phyloP scores from a whole-genome alignment of 2,329 filamentous ascomycete species.

The Penicillium digitatum region DNA sequence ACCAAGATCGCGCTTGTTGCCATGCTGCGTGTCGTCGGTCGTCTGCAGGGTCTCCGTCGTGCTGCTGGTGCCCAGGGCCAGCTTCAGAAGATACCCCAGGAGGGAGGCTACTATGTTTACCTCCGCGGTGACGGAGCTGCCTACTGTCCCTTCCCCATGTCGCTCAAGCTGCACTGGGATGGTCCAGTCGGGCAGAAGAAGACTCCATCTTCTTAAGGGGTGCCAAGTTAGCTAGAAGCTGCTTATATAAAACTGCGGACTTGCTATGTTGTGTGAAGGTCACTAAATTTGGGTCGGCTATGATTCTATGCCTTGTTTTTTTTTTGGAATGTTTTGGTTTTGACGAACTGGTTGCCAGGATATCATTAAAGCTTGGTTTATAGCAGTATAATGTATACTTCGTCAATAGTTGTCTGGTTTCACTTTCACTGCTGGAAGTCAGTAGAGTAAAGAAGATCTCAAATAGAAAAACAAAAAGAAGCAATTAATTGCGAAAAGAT shows the following conservation, averaged over 20 bases:
- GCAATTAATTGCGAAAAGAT: not conserved
- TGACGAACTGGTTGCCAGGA: slow-evolving; percentile 13
- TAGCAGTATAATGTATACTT: slow-evolving; percentile 17
- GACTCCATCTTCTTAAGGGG: slow-evolving; percentile 1
- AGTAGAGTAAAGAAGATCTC: too few species aligned
- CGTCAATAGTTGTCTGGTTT: not conserved
- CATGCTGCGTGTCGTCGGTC: slow-evolving; percentile 64
- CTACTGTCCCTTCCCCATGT: slow-evolving; percentile 51
- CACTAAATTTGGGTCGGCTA: slow-evolving; percentile 4
- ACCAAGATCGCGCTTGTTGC: slow-evolving; percentile 61
- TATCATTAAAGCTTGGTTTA: slow-evolving; percentile 18
- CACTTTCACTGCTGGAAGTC: not conserved
- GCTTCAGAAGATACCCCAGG: slow-evolving; percentile 60
- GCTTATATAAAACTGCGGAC: not conserved
- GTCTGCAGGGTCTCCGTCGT: slow-evolving; percentile 57
- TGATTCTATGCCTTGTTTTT: slow-evolving; percentile 9
- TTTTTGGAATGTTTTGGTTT: slow-evolving; percentile 16
- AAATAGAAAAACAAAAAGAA: too few species aligned
- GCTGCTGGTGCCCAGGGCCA: slow-evolving; percentile 62
- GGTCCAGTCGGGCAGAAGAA: slow-evolving; percentile 28
- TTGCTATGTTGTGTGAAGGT: not conserved
- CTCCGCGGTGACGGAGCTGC: slow-evolving; percentile 63
- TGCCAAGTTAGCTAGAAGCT: not conserved
- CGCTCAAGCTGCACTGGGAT: slow-evolving; percentile 46
- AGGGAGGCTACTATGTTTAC: slow-evolving; percentile 57